Evolutionary conservation across 495 filamentous ascomycete species (phyloP), one percentile per base, ranked within the genome.

Genomic region (Aspergillus incahuasiensis): DNA sequence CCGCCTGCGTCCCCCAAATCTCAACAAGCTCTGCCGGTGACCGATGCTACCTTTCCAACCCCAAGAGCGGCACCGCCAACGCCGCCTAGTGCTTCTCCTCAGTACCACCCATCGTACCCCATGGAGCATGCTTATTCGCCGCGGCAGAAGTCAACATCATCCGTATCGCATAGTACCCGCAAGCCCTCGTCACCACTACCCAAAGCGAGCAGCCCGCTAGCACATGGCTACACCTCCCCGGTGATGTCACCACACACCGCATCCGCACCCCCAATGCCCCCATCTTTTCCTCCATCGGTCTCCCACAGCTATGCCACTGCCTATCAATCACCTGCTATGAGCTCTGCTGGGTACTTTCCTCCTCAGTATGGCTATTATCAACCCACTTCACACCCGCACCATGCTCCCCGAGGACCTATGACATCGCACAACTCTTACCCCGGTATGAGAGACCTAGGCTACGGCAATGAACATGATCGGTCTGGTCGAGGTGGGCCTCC

Each of bases 161-260:
- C 58, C n/a, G n/a, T n/a, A 25, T 53, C 58, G n/a, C 56, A 59
- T 34, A 63, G 52, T n/a, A 50, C 61, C 19, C 60, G 57, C 22
- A 68, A 64, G 39, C 65, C 68, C 55, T 63, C 62, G 40, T 71
- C 69, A 3, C 70, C 71, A 4, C 47, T 69, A 5, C 68, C 71
- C 34, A 74, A 74, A 63, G 58, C 68, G 44, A 73, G 66, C 66
- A 75, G 69, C 35, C 70, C 71, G 35, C 66, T 74, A 22, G 69
- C 71, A 46, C 69, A 66, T 32, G 61, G 64, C 22, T 71, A 75
- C 58, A 68, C 65, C 41, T 70, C 75, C 22, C 73, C 73, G 6
- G 56, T 58, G 57, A 72, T 75, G 67, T 74, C 73, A 24, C 71
- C 73, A 9, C 69, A 67, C 20, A 48, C 52, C 19, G 41, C 54